Evolutionary conservation across 495 filamentous ascomycete genomes (phyloP).

Genomic region (Daldinia caldariorum): DNA sequence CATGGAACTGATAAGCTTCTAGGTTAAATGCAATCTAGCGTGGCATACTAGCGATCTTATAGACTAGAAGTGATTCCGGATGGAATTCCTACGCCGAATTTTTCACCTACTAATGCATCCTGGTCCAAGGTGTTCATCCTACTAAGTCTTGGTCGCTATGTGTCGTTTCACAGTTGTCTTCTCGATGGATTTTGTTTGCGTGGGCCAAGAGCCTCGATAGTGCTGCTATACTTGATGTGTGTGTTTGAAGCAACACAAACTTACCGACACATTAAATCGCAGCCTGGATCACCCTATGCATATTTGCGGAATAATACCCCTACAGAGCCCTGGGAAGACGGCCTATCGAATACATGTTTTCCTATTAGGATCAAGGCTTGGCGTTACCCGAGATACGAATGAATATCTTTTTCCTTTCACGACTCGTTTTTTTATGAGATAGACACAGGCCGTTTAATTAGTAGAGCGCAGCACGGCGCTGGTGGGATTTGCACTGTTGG

Average conservation of each 20-base stretch:
- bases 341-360: constrained; percentile 25
- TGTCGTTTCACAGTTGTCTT: constrained; percentile 25
- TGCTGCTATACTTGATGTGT: background rate
- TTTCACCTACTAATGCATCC: constrained; percentile 45
- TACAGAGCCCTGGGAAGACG: constrained; percentile 23
- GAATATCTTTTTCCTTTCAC: constrained; percentile 48
- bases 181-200: constrained; percentile 17
- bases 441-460: constrained; percentile 51
- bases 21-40: constrained; percentile 39
- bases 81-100: constrained; percentile 36
- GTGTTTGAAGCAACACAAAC: constrained; percentile 10
- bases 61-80: constrained; percentile 47
- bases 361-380: constrained; percentile 33
- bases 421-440: constrained; percentile 51
- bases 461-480: constrained; percentile 50
- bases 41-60: constrained; percentile 44
- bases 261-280: constrained; percentile 15
- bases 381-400: constrained; percentile 44
- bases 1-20: constrained; percentile 11
- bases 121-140: constrained; percentile 25
- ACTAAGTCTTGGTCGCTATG: constrained; percentile 23
- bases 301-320: constrained; percentile 22
- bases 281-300: constrained; percentile 10
- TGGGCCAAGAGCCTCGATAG: constrained; percentile 6
- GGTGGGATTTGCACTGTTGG: constrained; percentile 48